Percentiles rank a stretch among this genome's conserved stretches.
phyloP scores from a whole-genome alignment of 2,329 filamentous ascomycete genomes.

The Trichocomaceae sp. region DNA sequence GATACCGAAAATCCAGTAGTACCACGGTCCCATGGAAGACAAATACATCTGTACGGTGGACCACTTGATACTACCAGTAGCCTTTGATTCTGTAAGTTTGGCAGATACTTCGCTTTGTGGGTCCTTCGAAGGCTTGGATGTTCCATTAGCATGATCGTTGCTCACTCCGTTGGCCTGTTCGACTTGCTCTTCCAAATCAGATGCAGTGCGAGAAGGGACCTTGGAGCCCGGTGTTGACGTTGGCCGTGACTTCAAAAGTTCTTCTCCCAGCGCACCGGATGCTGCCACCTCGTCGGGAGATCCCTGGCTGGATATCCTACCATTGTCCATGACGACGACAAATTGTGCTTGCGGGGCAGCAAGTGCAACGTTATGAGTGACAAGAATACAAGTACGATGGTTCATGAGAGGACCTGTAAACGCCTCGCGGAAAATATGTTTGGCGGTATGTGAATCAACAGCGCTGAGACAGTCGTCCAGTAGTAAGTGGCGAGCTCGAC shows the following conservation, averaged over 20 bases:
- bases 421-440: conserved; percentile 95
- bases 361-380: conserved; percentile 90
- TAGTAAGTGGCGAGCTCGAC: conserved; percentile 80
- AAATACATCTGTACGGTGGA: conserved; percentile 81
- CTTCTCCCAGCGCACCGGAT: conserved; percentile 83
- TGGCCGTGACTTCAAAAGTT: conserved; percentile 67
- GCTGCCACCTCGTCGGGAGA: conserved; percentile 68
- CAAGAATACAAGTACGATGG: conserved; percentile 82
- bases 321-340: conserved; percentile 82
- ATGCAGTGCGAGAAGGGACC: conserved; percentile 70
- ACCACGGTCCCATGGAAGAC: conserved; percentile 87
- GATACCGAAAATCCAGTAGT: conserved; percentile 78
- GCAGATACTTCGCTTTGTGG: conserved; percentile 38
- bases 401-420: conserved; percentile 85
- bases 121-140: conserved; percentile 25
- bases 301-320: conserved; percentile 71
- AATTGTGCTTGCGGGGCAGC: conserved; percentile 74
- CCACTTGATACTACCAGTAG: conserved; percentile 80
- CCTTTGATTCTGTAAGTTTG: conserved; percentile 65
- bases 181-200: conserved; percentile 61
- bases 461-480: conserved; percentile 94
- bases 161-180: conserved; percentile 45
- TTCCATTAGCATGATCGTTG: conserved; percentile 43
- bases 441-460: conserved; percentile 93
- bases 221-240: conserved; percentile 64